Evolutionary conservation across 371 early-diverging fungal genomes (phyloP), one percentile per base, ranked within the genome.

Genomic region (Mucor sp.): DNA sequence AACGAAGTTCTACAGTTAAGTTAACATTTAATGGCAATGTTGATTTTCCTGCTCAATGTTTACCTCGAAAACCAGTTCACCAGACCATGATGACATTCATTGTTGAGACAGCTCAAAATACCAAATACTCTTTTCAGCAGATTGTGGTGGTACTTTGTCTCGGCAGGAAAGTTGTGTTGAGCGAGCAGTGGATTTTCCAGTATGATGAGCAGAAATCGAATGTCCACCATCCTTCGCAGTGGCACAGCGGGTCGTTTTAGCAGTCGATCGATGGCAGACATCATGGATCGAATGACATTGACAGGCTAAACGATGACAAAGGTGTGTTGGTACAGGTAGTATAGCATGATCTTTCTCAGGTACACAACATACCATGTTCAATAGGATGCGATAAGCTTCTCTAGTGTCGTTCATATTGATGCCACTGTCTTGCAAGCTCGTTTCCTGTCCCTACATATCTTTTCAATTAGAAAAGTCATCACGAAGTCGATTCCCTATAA

Each of bases 131-230:
- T 86, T 62, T 89, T 87, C 8, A 91, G 70, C 23, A 94, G 75
- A 44, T 88, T 87, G 68, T 93, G 92, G 65, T 92, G 91, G 56
- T 89, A 87, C 55, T 85, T 84, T 8, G 89, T 79, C 72, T 93
- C 93, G 60, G 86, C 85, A 1, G 82, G 84, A n/a, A 83, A 88
- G 58, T 82, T 84, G 53, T 88, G 89, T 56, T 87, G 87, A 4
- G 83, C 76, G 30, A 94, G 66, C n/a, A 91, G 77, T 6, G 94
- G 93, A 63, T 90, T 90, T 89, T 96, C 95, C 1, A 96, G 72
- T 33, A 97, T 80, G 23, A 96, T 91, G 60, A 96, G 74, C 23
- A 95, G 78, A 62, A 93, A 94, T 35, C 90, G 84, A 30, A 95
- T 87, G 56, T 96, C 94, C 8, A 81, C 77, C 39, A 83, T 77